These are phyloP conservation scores for Tetracladium setigerum DNA, from an alignment of 495 filamentous ascomycete species.

Conservation along the genomic window DNA sequence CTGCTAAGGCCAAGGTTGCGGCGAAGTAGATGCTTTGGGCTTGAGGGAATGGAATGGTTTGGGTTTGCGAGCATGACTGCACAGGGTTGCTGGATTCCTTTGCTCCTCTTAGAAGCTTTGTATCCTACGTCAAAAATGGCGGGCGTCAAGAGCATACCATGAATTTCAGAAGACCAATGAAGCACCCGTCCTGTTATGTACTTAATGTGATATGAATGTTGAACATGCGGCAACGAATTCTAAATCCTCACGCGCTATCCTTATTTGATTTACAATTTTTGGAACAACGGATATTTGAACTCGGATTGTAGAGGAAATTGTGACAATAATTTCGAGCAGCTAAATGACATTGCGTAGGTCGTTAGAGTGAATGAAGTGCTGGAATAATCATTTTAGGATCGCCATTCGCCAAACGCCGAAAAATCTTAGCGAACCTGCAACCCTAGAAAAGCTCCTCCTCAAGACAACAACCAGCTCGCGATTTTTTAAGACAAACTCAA, in stretches of 20 bases:
- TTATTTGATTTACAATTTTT: too few species aligned
- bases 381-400: not conserved
- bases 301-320: too few species aligned
- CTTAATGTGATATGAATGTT: not conserved
- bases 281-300: too few species aligned
- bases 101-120: constrained; percentile 22
- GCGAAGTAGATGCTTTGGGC: constrained; percentile 11
- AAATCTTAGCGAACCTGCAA: constrained; percentile 16
- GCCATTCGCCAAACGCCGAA: constrained; percentile 7
- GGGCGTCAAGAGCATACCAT: constrained; percentile 24
- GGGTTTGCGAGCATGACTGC: constrained; percentile 21
- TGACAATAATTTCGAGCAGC: not conserved
- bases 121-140: constrained; percentile 26
- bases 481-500: not conserved
- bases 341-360: not conserved
- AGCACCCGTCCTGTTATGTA: constrained; percentile 4
- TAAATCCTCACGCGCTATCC: too few species aligned
- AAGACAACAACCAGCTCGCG: constrained; percentile 2
- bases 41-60: constrained; percentile 5
- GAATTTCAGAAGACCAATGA: constrained; percentile 23
- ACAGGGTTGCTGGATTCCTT: constrained; percentile 27
- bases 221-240: too few species aligned
- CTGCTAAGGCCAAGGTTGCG: constrained; percentile 29
- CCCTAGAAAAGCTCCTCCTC: constrained; percentile 8
- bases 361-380: not conserved